Evolutionary conservation across 192 early-diverging fungal species (phyloP).

Genomic region (Funneliformis geosporum): DNA sequence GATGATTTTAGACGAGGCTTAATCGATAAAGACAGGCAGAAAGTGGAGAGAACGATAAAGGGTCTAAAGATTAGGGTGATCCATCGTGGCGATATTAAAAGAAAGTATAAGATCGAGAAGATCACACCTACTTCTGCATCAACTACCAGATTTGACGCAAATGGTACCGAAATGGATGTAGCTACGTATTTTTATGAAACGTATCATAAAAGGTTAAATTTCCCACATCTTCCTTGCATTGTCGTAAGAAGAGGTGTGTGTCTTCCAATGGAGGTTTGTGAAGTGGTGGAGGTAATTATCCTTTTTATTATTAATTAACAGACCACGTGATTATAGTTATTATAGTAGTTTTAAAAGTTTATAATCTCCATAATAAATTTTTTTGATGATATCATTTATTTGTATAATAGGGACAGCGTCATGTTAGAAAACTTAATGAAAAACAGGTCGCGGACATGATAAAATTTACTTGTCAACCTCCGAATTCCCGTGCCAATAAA

Average conservation of each 20-base stretch:
- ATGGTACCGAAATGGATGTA: conserved; percentile 57
- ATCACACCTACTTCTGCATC: conserved; percentile 68
- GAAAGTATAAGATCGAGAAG: conserved; percentile 71
- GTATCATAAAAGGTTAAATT: conserved; percentile 71
- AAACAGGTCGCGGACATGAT: conserved; percentile 94
- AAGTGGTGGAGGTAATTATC: conserved; percentile 52
- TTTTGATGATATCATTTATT: conserved; percentile 20
- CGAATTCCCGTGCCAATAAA: conserved; percentile 76
- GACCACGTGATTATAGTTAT: not conserved
- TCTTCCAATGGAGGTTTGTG: conserved; percentile 92
- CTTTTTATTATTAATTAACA: not conserved
- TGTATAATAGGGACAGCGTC: conserved; percentile 67
- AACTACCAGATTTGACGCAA: conserved; percentile 68
- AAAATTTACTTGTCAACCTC: conserved; percentile 83
- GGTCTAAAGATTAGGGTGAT: conserved; percentile 54
- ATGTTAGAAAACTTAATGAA: conserved; percentile 80
- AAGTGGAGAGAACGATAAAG: conserved; percentile 52
- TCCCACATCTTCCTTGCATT: conserved; percentile 79
- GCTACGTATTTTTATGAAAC: conserved; percentile 74
- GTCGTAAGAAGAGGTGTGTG: conserved; percentile 70
- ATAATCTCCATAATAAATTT: not conserved
- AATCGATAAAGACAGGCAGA: conserved; percentile 41
- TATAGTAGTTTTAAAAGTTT: too few relatives aligned
- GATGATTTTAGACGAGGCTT: conserved; percentile 52
- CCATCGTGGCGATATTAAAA: conserved; percentile 61